Conservation (phyloP, 2,329 filamentous ascomycete species). For the Colletotrichum sp. region DNA sequence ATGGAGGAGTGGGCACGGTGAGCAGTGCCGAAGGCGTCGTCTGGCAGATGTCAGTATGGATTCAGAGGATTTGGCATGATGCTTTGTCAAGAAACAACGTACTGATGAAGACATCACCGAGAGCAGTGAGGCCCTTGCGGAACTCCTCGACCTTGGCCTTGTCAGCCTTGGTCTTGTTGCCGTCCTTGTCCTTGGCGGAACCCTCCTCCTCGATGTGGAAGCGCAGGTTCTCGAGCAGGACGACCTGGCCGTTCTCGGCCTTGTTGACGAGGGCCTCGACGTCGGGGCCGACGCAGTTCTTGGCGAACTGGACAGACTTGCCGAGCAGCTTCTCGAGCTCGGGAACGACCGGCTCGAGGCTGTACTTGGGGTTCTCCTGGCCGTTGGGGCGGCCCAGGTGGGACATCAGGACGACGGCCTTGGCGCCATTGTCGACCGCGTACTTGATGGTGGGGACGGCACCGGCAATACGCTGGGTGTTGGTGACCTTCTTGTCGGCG, state of each 20-base stretch:
- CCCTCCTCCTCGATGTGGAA: constrained; percentile 99
- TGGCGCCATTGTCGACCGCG: constrained; percentile 87
- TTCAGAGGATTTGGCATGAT: not conserved
- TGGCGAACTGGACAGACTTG: constrained; percentile 84
- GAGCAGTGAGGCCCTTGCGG: constrained; percentile 90
- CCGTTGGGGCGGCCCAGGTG: constrained; percentile 96
- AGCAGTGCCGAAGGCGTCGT: constrained; percentile 98
- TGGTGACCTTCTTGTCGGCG: constrained; percentile 90
- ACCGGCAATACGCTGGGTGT: constrained; percentile 97
- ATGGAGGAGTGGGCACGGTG: constrained; percentile 99
- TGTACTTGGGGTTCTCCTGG: constrained; percentile 90
- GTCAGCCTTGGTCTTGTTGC: constrained; percentile 98
- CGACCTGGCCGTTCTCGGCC: constrained; percentile 79
- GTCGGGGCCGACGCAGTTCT: constrained; percentile 88
- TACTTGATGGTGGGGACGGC: constrained; percentile 96
- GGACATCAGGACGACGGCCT: constrained; percentile 96
- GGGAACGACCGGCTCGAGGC: constrained; percentile 86
- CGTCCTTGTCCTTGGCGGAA: constrained; percentile 88
- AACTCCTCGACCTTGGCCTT: constrained; percentile 92
- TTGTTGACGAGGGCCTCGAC: constrained; percentile 89
- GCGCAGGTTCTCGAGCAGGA: constrained; percentile 96
- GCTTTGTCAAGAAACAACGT: constrained; percentile 49
- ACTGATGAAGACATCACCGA: constrained; percentile 98
- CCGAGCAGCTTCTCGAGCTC: constrained; percentile 91
- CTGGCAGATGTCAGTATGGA: constrained; percentile 47